Conservation (phyloP, 2,329 filamentous ascomycete genomes). For the Colletotrichum camelliae region DNA sequence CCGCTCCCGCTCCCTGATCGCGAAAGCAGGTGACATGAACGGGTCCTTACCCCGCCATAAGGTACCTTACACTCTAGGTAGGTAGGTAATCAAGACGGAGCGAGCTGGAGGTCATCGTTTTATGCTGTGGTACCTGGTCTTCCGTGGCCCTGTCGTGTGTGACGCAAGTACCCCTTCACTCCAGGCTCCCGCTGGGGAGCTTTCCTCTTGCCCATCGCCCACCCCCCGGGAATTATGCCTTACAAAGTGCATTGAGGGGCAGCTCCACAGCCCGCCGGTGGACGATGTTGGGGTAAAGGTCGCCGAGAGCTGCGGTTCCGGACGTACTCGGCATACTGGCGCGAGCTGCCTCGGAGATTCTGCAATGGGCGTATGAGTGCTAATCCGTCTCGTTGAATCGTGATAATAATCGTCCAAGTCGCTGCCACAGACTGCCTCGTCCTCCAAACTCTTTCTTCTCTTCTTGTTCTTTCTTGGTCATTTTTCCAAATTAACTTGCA, state of each 20-base stretch:
- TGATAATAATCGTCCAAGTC: neutral
- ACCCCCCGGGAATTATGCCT: neutral
- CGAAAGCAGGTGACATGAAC: constrained; percentile 22
- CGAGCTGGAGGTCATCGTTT: neutral
- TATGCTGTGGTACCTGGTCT: neutral
- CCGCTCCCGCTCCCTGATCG: neutral
- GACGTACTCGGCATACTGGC: neutral
- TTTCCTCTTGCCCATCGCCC: neutral
- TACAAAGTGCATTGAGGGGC: neutral
- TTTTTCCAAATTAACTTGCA: neutral
- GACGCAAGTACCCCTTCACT: neutral
- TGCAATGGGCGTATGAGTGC: neutral
- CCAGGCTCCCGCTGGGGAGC: neutral
- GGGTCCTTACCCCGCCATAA: neutral
- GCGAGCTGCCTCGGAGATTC: constrained; percentile 23
- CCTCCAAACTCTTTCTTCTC: neutral
- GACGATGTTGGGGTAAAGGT: neutral
- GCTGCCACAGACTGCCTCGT: neutral
- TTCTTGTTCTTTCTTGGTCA: neutral
- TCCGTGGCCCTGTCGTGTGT: neutral
- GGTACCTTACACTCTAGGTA: too few species aligned
- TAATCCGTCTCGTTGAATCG: neutral
- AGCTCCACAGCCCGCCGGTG: neutral
- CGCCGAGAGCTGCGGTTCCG: constrained; percentile 15
- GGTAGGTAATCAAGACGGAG: neutral